Conservation (phyloP, 495 filamentous ascomycete species). For the Xylaria longipes region DNA sequence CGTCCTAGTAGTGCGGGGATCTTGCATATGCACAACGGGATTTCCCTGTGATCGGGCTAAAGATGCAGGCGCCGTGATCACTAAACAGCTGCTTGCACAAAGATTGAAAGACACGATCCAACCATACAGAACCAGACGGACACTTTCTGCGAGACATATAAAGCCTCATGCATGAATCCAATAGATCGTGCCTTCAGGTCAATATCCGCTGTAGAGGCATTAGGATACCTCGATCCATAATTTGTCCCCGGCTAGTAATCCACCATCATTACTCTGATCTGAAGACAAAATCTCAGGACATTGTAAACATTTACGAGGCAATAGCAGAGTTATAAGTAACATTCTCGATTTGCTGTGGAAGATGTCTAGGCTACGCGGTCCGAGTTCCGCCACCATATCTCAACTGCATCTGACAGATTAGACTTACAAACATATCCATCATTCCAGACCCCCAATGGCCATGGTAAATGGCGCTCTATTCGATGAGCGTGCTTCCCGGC, state of each 20-base stretch:
- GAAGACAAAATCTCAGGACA: neutral
- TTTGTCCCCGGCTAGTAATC: neutral
- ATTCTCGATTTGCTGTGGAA: constrained; percentile 3
- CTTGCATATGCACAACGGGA: neutral
- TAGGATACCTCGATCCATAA: neutral
- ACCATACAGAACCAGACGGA: neutral
- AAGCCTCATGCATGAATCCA: neutral
- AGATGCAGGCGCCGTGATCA: neutral
- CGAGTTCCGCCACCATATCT: neutral
- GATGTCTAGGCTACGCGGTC: neutral
- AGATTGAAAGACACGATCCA: neutral
- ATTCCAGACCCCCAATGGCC: neutral
- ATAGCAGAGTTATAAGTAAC: neutral
- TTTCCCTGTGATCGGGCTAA: neutral
- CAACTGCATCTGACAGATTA: neutral
- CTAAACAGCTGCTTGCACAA: neutral
- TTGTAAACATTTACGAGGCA: neutral
- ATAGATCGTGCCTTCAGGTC: neutral
- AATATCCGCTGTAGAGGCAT: neutral
- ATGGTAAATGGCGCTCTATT: neutral
- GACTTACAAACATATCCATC: neutral
- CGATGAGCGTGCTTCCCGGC: neutral
- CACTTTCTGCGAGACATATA: neutral
- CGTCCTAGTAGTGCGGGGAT: neutral
- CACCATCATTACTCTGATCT: neutral